Evolutionary conservation across 108 stramenopile species (phyloP).

Genomic region (Skeletonema menzelii): DNA sequence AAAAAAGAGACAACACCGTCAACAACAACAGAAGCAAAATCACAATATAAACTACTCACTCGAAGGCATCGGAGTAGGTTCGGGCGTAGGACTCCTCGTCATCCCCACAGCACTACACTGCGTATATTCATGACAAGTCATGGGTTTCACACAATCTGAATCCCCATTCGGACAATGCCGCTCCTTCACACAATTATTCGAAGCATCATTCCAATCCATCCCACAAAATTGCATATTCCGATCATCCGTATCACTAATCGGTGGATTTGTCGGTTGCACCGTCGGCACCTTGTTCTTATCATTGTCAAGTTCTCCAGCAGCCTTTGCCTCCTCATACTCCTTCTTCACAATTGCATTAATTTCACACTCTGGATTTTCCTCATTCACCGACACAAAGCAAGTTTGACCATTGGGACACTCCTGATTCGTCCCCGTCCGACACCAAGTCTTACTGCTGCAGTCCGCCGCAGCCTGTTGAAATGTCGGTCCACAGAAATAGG

Average conservation of each 20-base stretch:
- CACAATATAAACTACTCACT: background rate
- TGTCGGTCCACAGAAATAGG: slow-evolving; percentile 35
- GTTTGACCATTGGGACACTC: slow-evolving; percentile 48
- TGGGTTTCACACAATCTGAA: slow-evolving; percentile 21
- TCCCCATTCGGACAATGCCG: slow-evolving; percentile 42
- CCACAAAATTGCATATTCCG: slow-evolving; percentile 36
- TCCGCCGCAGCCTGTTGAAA: slow-evolving; percentile 22
- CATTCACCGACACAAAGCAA: slow-evolving; percentile 32
- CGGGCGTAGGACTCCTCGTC: slow-evolving; percentile 7
- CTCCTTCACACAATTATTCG: slow-evolving; percentile 23
- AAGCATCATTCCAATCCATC: slow-evolving; percentile 32
- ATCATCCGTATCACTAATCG: slow-evolving; percentile 9
- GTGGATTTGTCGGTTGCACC: background rate
- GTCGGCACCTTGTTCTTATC: background rate
- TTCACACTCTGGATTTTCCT: slow-evolving; percentile 31
- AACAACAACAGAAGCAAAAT: background rate
- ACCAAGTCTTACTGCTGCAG: slow-evolving; percentile 31
- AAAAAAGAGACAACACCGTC: background rate
- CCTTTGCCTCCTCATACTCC: slow-evolving; percentile 15
- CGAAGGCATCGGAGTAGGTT: slow-evolving; percentile 1
- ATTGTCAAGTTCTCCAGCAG: background rate
- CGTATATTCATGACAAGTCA: slow-evolving; percentile 35
- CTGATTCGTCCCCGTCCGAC: slow-evolving; percentile 35
- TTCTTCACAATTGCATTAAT: slow-evolving; percentile 44
- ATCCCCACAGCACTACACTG: slow-evolving; percentile 27